These are phyloP conservation scores for Aspergillus baeticus DNA, from an alignment of 495 filamentous ascomycete species.

Conservation along the genomic window DNA sequence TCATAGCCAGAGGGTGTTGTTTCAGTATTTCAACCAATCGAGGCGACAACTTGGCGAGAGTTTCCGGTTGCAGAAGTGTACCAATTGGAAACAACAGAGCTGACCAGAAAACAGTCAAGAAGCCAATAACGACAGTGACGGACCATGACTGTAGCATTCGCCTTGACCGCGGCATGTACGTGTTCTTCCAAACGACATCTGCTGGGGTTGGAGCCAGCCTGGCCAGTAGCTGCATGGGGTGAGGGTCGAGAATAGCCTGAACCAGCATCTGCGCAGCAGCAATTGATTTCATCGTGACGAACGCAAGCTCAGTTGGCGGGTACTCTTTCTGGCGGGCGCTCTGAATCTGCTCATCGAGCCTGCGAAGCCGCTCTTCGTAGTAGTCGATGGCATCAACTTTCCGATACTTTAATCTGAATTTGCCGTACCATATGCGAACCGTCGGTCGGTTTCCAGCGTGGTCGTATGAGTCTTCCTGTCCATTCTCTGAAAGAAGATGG, in stretches of 20 bases:
- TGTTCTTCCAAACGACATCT: conserved; percentile 91
- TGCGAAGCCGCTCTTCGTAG: conserved; percentile 82
- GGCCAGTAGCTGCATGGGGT: conserved; percentile 79
- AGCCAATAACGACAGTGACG: conserved; percentile 75
- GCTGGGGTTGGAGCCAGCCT: conserved; percentile 83
- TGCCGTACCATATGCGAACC: conserved; percentile 75
- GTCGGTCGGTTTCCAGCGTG: conserved; percentile 59
- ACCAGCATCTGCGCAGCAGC: conserved; percentile 92
- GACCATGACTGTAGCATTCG: conserved; percentile 76
- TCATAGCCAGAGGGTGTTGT: conserved; percentile 62
- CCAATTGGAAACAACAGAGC: conserved; percentile 80
- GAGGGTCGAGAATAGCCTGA: conserved; percentile 87
- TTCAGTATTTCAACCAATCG: conserved; percentile 66
- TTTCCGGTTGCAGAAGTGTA: conserved; percentile 70
- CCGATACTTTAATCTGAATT: conserved; percentile 66
- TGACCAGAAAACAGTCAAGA: conserved; percentile 89
- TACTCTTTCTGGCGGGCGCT: conserved; percentile 73
- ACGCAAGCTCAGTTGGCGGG: conserved; percentile 76
- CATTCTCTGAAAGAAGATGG: conserved; percentile 51
- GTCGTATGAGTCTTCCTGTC: conserved; percentile 33
- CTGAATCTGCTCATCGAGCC: conserved; percentile 74
- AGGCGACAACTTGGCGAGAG: conserved; percentile 71
- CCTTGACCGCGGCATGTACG: conserved; percentile 72
- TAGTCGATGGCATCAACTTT: conserved; percentile 91
- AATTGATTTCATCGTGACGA: conserved; percentile 95